Base-by-base conservation (phyloP, 306 rosid genomes). In the Cicer pinnatifidum region DNA sequence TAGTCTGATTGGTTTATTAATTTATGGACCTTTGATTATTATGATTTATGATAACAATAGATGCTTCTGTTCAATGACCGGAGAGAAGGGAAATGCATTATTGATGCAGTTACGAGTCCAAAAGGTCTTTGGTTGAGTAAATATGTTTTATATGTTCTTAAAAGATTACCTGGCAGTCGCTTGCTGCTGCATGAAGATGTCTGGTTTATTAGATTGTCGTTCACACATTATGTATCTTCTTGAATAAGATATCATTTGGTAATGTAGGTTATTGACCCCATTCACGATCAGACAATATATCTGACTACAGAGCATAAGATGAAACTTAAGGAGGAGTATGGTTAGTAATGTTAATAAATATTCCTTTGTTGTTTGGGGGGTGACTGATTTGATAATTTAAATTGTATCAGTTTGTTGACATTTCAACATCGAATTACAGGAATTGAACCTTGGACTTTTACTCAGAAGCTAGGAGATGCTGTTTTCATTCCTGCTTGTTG, bases 301-400 rank as follows among this genome's bases (percentile, higher is more conserved):
- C 35, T 88, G 79, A 88, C 89, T 5, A 8, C 62, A 74, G 90
- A 87, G 66, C 94, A 88, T 85, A 91, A 88, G 73, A 81, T 76
- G 79, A 91, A 78, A 86, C 90, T 91, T 17, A 91, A 89, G 78
- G 84, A 87, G 83, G 95, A 91, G 77, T 89, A 76, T 82, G 97
- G 97, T 91, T 46, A 78, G 89, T 75, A 54, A 13, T 66, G 3
- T 51, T 20, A 8, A 15, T 9, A 23, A 8, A 16, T 17, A 28
- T 69, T 53, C n/a, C 19, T 47, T 44, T 61, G 45, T 43, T 77
- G 64, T 67, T 45, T 48, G 8, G 16, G 33, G 28, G 17, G 2
- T 15, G 59, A 33, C 58, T 69, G 12, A 13, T 59, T 69, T 58
- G 44, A 59, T 70, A 11, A 39, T 47, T 28, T 1, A 9, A 71